Evolutionary conservation across 306 rosid genomes (phyloP), one percentile per base, ranked within the genome.

Genomic region (Medicago arabica): DNA sequence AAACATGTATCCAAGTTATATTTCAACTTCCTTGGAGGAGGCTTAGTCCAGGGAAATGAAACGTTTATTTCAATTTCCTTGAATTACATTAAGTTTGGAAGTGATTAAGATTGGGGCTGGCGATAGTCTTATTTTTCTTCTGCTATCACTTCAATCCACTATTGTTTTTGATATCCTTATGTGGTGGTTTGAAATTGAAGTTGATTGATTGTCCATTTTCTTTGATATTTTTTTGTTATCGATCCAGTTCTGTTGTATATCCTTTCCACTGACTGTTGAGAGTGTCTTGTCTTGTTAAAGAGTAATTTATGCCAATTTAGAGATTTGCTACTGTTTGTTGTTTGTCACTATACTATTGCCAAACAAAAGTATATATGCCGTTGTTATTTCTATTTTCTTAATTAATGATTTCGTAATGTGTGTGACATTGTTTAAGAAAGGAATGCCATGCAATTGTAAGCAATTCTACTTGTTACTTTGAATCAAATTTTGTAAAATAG

Each of bases 241-340:
- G 77, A 63, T 9, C 39, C 70, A 13, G n/a, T 74, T 79, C 18
- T 21, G 23, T 23, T 18, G 16, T 68, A 46, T 64, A 14, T 75
- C 47, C 67, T 23, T 1, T 28, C 47, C 12, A 2, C 15, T 17
- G 80, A 76, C 13, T 40, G 41, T 58, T 67, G 67, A 40, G n/a
- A 82, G 57, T 40, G n/a, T 62, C 61, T 62, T 51, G 13, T 69
- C 53, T 69, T 63, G 69, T 19, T 77, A 69, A 39, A 69, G 36
- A 51, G 36, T n/a, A 51, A 28, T 53, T 54, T 62, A 11, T 25
- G 51, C 31, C 8, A 49, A 49, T 23, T 72, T 23, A 51, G 72
- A 41, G 50, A 44, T 79, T 66, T 15, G 19, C 79, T 47, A n/a
- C 62, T 67, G 9, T 60, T 31, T 67, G 66, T 25, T 72, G 65